Evolutionary conservation across 129 eudicot genomes (phyloP).

Genomic region (Daucus carota): DH1_v3.0 NC_030383.2:63195001-63195500

Average conservation of each 20-base stretch:
- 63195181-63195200: neutral
- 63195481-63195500: neutral
- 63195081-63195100: slow-evolving; percentile 24
- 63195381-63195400: neutral
- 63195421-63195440: neutral
- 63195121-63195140: neutral
- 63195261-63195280: neutral
- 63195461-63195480: no score
- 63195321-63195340: no score
- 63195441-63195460: neutral
- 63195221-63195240: neutral
- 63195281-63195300: neutral
- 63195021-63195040: neutral
- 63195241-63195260: neutral
- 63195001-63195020: neutral
- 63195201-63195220: neutral
- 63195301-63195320: no score
- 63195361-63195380: neutral
- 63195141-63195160: neutral
- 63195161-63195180: neutral
- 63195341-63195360: neutral
- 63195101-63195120: neutral
- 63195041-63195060: neutral
- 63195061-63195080: slow-evolving; percentile 26
- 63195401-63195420: neutral